phyloP scores from a whole-genome alignment of 2,329 filamentous ascomycete species.

The Fusarium papillatum region DNA sequence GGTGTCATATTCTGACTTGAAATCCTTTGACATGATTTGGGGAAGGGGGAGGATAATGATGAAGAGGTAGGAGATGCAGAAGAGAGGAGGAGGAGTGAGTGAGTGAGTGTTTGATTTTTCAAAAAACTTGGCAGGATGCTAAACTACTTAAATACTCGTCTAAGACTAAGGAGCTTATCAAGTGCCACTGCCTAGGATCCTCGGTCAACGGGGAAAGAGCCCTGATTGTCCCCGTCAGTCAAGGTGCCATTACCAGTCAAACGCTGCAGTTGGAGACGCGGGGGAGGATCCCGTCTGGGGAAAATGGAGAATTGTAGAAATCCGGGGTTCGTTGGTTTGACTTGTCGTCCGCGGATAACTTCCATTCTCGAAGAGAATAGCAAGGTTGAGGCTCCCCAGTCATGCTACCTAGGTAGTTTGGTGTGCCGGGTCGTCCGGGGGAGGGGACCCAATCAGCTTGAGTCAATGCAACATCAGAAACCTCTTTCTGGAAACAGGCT shows the following conservation, averaged over 20 bases:
- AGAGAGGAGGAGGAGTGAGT: not conserved
- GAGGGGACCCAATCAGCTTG: not conserved
- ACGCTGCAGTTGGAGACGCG: constrained; percentile 2
- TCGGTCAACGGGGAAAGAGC: not conserved
- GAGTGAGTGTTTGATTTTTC: not conserved
- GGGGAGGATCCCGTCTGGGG: constrained; percentile 3
- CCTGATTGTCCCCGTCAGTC: not conserved
- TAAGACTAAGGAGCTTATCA: not conserved
- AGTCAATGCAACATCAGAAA: not conserved
- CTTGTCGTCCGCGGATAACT: not conserved
- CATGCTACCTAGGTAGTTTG: not conserved
- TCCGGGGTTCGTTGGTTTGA: constrained; percentile 1
- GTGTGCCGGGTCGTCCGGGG: not conserved
- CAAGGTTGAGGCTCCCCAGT: not conserved
- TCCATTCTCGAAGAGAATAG: constrained; percentile 1
- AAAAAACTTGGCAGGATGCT: not conserved
- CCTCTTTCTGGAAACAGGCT: not conserved
- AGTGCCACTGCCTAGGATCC: not conserved
- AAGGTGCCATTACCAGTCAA: not conserved
- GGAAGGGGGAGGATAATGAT: not conserved
- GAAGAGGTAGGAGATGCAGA: not conserved
- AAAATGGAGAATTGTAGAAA: not conserved
- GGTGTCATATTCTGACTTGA: not conserved
- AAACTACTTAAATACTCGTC: constrained; percentile 7
- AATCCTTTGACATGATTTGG: constrained; percentile 8